Evolutionary conservation across 2,329 filamentous ascomycete genomes (phyloP).

Genomic region (Lasiodiplodia hormozganensis): DNA sequence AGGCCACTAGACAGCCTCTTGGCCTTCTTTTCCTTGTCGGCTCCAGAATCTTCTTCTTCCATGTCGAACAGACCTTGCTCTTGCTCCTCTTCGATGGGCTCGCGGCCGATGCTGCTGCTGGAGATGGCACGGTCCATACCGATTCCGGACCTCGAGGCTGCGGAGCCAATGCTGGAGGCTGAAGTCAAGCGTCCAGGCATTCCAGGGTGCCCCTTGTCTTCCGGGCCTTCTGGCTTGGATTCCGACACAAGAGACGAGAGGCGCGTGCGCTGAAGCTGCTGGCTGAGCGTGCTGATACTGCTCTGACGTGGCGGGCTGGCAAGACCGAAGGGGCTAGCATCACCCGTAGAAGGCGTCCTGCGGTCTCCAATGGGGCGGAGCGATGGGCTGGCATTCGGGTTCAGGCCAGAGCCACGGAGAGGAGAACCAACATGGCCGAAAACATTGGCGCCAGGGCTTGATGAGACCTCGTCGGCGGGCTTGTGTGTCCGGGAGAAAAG

Average conservation of each 20-base stretch:
- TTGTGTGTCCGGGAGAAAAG: conserved; percentile 61
- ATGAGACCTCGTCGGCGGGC: conserved; percentile 53
- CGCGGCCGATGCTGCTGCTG: conserved; percentile 48
- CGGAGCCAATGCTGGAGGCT: conserved; percentile 41
- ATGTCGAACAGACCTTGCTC: conserved; percentile 52
- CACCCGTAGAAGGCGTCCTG: conserved; percentile 54
- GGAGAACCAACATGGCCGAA: conserved; percentile 71
- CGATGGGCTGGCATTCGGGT: conserved; percentile 57
- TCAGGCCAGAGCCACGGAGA: conserved; percentile 66
- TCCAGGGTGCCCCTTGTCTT: conserved; percentile 67
- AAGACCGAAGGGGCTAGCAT: conserved; percentile 56
- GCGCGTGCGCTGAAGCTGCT: conserved; percentile 59
- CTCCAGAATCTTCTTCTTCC: conserved; percentile 46
- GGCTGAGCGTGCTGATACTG: conserved; percentile 67
- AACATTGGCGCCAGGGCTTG: conserved; percentile 50
- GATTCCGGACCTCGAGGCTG: conserved; percentile 32
- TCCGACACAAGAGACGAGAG: conserved; percentile 41
- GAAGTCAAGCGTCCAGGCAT: conserved; percentile 55
- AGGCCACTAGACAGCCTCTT: conserved; percentile 16
- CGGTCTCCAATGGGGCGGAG: conserved; percentile 55
- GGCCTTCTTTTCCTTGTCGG: conserved; percentile 11
- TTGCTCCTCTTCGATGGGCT: conserved; percentile 50
- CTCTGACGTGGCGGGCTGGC: conserved; percentile 63
- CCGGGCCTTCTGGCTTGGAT: conserved; percentile 35
- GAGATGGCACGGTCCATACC: conserved; percentile 47